Evolutionary conservation across 352 stramenopile genomes (phyloP).

Genomic region (Halophytophthora batemanensis): DNA sequence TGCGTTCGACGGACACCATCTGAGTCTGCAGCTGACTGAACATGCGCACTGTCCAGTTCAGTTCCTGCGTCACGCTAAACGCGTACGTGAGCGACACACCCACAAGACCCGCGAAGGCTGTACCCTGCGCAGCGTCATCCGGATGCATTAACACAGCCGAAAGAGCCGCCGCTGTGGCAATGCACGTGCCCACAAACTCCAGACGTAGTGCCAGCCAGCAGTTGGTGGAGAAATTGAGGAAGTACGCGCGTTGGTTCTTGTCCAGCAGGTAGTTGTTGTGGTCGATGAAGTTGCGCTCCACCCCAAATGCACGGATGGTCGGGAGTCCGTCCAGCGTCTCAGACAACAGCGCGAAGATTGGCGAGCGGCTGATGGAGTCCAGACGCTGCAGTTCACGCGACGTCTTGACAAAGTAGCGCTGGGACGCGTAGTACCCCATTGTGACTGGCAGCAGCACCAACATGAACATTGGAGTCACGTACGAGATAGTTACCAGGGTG

Average conservation of each 20-base stretch:
- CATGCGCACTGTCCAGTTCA: slow-evolving; percentile 65
- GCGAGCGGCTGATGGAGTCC: slow-evolving; percentile 89
- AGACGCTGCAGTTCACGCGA: slow-evolving; percentile 93
- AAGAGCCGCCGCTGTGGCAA: slow-evolving; percentile 42
- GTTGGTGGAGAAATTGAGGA: slow-evolving; percentile 63
- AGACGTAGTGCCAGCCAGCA: slow-evolving; percentile 68
- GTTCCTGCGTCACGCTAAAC: slow-evolving; percentile 69
- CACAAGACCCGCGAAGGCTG: slow-evolving; percentile 42
- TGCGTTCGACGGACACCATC: slow-evolving; percentile 68
- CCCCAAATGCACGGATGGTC: slow-evolving; percentile 87
- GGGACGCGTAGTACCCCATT: slow-evolving; percentile 47
- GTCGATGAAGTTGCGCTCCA: slow-evolving; percentile 36
- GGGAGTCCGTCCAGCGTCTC: slow-evolving; percentile 93
- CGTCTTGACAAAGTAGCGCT: slow-evolving; percentile 91
- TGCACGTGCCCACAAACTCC: slow-evolving; percentile 57
- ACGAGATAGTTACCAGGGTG: slow-evolving; percentile 50
- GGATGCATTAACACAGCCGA: slow-evolving; percentile 41
- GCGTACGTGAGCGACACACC: slow-evolving; percentile 68
- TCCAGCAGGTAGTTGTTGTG: slow-evolving; percentile 51
- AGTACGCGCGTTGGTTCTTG: slow-evolving; percentile 62
- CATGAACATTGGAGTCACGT: slow-evolving; percentile 53
- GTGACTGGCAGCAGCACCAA: slow-evolving; percentile 57
- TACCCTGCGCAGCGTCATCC: slow-evolving; percentile 19
- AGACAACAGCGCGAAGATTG: slow-evolving; percentile 93
- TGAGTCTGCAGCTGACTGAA: slow-evolving; percentile 67